Evolutionary conservation across 73 alveolate genomes (phyloP).

Genomic region (Paraurostyla sp.): DNA sequence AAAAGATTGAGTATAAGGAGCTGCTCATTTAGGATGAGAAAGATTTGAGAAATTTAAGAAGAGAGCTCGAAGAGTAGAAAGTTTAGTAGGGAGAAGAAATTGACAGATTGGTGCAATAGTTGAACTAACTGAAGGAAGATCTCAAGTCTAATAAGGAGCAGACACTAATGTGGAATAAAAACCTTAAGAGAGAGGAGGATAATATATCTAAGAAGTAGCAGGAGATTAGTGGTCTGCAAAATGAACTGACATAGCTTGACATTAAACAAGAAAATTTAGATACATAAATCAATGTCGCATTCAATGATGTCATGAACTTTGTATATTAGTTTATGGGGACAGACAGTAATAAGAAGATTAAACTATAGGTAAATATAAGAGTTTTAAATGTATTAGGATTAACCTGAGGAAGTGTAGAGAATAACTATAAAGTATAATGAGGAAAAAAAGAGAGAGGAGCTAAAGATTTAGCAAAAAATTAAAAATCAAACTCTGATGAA

Average conservation of each 20-base stretch:
- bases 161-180: not conserved
- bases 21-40: not conserved
- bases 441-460: not conserved
- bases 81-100: not conserved
- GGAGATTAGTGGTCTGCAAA: not conserved
- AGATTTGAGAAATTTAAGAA: not conserved
- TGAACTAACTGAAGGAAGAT: not conserved
- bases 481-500: not conserved
- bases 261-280: too few species aligned
- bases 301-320: too few species aligned
- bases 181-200: not conserved
- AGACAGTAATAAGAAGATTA: not conserved
- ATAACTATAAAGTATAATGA: conserved; percentile 6
- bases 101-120: not conserved
- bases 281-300: too few species aligned
- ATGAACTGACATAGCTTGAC: too few species aligned
- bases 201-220: not conserved
- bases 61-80: not conserved
- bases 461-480: not conserved
- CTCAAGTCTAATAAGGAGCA: not conserved
- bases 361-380: not conserved
- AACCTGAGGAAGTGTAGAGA: not conserved
- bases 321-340: not conserved
- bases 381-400: not conserved
- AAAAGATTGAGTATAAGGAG: not conserved